Conservation (phyloP, 1,284 basidiomycete species). For the Ganoderma multipileum region DNA sequence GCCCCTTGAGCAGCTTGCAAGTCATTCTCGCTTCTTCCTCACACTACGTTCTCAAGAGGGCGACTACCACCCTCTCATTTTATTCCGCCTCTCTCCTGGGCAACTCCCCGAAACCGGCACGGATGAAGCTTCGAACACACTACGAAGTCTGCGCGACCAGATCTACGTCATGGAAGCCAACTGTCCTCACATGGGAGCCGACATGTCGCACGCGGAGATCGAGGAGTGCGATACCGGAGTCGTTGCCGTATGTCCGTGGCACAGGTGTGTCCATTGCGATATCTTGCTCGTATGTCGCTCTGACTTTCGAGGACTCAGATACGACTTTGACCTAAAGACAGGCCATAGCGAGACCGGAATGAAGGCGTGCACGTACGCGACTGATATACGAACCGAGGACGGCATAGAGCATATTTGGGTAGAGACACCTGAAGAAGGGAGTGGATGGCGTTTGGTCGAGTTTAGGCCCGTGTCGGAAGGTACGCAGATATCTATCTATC, state of each 20-base stretch:
- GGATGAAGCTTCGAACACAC: slow-evolving; percentile 15
- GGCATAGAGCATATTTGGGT: slow-evolving; percentile 66
- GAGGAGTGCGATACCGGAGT: slow-evolving; percentile 69
- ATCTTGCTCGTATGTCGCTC: not conserved
- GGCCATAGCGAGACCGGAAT: slow-evolving; percentile 82
- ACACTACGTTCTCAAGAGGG: slow-evolving; percentile 70
- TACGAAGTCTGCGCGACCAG: slow-evolving; percentile 40
- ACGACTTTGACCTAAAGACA: slow-evolving; percentile 75
- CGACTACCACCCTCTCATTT: slow-evolving; percentile 72
- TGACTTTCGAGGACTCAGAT: slow-evolving; percentile 48
- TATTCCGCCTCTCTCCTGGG: slow-evolving; percentile 66
- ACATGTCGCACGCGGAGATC: slow-evolving; percentile 82
- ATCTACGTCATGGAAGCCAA: slow-evolving; percentile 87
- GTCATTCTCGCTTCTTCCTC: slow-evolving; percentile 74
- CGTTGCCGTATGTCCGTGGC: slow-evolving; percentile 85
- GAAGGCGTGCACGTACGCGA: slow-evolving; percentile 78
- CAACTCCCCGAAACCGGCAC: slow-evolving; percentile 26
- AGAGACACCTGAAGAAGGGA: slow-evolving; percentile 63
- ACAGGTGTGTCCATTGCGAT: slow-evolving; percentile 58
- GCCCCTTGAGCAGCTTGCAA: slow-evolving; percentile 42
- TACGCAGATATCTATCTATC: slow-evolving; percentile 34
- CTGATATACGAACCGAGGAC: slow-evolving; percentile 55
- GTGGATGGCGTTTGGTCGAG: slow-evolving; percentile 76
- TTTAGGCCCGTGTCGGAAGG: slow-evolving; percentile 85
- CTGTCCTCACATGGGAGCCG: slow-evolving; percentile 87